phyloP scores from a whole-genome alignment of 345 rosid genomes.

The Trapa incisa region DNA sequence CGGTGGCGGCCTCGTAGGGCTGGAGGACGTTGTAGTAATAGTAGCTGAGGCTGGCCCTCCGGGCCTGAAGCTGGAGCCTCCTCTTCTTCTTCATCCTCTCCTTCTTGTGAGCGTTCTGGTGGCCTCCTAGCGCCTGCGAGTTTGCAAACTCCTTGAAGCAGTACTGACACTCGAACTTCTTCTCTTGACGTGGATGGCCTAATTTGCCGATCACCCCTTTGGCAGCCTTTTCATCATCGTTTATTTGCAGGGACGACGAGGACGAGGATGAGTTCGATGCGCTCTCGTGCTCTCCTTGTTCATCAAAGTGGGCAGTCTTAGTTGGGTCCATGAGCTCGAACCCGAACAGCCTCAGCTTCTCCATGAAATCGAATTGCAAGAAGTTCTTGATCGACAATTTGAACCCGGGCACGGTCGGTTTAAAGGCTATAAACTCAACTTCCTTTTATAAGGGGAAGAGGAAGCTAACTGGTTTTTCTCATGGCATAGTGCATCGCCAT shows the following conservation, averaged over 20 bases:
- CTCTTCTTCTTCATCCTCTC: conserved; percentile 90
- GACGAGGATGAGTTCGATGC: conserved; percentile 29
- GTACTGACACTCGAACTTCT: conserved; percentile 84
- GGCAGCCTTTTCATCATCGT: too few species aligned
- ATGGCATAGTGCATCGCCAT: neutral
- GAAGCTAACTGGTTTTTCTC: neutral
- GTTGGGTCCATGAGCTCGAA: conserved; percentile 40
- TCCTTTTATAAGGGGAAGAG: neutral
- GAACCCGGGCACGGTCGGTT: too few species aligned
- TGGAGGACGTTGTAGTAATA: conserved; percentile 37
- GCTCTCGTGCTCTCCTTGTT: conserved; percentile 36
- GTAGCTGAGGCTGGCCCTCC: conserved; percentile 60
- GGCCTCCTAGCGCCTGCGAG: conserved; percentile 95
- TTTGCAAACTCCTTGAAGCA: conserved; percentile 81
- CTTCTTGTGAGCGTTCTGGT: conserved; percentile 96
- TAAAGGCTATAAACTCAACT: too few species aligned
- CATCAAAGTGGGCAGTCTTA: conserved; percentile 10
- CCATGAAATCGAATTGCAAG: too few species aligned
- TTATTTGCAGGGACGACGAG: too few species aligned
- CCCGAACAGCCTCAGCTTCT: conserved; percentile 56
- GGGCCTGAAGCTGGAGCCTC: conserved; percentile 83
- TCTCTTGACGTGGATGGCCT: conserved; percentile 27
- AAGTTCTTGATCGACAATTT: too few species aligned
- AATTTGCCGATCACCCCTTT: too few species aligned
- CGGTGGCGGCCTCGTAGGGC: neutral